These are phyloP conservation scores for Pontederia paniculata DNA, from an alignment of 176 grass and related monocot genomes.

Conservation along the genomic window DNA sequence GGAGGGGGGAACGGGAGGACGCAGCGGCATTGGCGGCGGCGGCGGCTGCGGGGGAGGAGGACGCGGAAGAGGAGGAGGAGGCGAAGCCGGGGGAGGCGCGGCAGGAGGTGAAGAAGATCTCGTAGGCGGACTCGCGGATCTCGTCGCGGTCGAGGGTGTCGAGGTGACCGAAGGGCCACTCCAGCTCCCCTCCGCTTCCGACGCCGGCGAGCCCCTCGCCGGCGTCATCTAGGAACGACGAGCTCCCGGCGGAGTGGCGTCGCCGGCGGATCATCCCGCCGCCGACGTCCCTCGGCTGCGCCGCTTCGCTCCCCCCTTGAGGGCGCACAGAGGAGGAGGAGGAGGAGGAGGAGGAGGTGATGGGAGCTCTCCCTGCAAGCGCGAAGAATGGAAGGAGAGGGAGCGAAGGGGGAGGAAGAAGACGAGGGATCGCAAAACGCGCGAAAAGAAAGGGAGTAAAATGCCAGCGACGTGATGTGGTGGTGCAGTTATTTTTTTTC, in stretches of 20 bases:
- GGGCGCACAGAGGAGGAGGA: too few species aligned
- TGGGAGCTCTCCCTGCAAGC: too few species aligned
- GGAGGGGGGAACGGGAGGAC: background rate
- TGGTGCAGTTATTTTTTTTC: too few species aligned
- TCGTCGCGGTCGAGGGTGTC: slow-evolving; percentile 33
- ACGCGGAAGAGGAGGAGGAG: background rate
- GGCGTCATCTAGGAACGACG: background rate
- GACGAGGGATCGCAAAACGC: too few species aligned
- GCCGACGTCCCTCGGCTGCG: too few species aligned
- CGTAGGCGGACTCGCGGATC: slow-evolving; percentile 51
- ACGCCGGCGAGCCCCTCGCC: slow-evolving; percentile 21
- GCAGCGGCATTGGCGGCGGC: background rate
- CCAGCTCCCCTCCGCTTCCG: slow-evolving; percentile 25
- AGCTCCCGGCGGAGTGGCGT: background rate
- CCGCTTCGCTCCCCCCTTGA: too few species aligned
- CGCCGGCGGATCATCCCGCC: background rate
- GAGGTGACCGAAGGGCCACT: slow-evolving; percentile 45
- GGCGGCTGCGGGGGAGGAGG: background rate
- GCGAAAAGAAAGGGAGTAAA: too few species aligned
- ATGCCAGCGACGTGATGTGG: too few species aligned
- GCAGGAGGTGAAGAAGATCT: slow-evolving; percentile 59
- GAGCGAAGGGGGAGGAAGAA: too few species aligned
- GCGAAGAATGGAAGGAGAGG: too few species aligned
- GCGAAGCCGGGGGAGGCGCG: slow-evolving; percentile 19
- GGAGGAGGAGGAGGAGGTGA: too few species aligned